Percentiles rank a stretch among this genome's conserved stretches.
These are phyloP conservation scores for Amanita molliuscula DNA, from an alignment of 768 basidiomycete genomes.

Conservation along the genomic window DNA sequence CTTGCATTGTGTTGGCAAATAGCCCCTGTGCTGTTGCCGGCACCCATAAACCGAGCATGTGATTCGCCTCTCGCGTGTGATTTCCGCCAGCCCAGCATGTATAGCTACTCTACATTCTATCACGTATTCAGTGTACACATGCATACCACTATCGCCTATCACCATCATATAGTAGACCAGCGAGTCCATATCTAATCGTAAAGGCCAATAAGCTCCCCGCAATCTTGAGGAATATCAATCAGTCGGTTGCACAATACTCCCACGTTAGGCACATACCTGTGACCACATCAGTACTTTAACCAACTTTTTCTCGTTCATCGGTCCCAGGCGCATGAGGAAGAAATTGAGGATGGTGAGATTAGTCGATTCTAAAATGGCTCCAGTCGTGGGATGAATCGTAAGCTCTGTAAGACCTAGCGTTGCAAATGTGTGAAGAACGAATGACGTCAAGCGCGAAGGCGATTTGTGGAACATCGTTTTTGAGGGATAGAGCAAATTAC, in stretches of 20 bases:
- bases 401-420: conserved; percentile 59
- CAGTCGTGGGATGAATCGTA: conserved; percentile 40
- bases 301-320: conserved; percentile 77
- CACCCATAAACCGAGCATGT: conserved; percentile 27
- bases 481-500: conserved; percentile 74
- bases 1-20: neutral
- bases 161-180: conserved; percentile 84
- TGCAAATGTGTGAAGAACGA: conserved; percentile 51
- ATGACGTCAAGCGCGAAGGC: conserved; percentile 41
- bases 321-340: conserved; percentile 69
- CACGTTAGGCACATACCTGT: conserved; percentile 52
- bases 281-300: conserved; percentile 62
- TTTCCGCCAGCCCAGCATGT: conserved; percentile 9
- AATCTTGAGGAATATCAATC: conserved; percentile 28
- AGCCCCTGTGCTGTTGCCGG: conserved; percentile 16
- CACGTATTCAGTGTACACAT: too few relatives aligned
- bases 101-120: neutral
- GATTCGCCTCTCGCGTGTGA: conserved; percentile 20
- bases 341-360: conserved; percentile 92
- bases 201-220: conserved; percentile 78
- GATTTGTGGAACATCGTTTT: conserved; percentile 48
- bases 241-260: neutral
- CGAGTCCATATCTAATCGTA: conserved; percentile 80
- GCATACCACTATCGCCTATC: conserved; percentile 64
- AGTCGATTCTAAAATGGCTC: conserved; percentile 57